Base-by-base conservation (phyloP, 352 stramenopile species). In the Pythium sp. region DNA sequence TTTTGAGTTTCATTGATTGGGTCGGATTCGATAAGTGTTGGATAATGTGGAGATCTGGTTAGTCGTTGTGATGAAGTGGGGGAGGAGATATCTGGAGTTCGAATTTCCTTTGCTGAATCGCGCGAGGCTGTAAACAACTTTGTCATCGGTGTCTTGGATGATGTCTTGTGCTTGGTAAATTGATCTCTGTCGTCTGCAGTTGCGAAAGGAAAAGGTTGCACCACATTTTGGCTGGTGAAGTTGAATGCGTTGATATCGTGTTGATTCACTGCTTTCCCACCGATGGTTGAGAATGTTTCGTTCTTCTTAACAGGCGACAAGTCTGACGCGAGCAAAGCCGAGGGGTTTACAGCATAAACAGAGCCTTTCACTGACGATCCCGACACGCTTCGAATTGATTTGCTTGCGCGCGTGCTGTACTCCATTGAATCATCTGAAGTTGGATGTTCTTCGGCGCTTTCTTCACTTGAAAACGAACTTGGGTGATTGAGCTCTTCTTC, bases 301-400 rank as follows among this genome's bases (percentile, higher is more conserved):
- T 49, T 32, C 28, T 53, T 58, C 22, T 69, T 69, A 5, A 64
- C 41, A 20, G 64, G 55, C 15, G 64, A 64, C n/a, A 67, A 30
- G 36, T 61, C 30, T 0, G 49, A 61, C 5, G 6, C 14, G 24
- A 64, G 30, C 41, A 57, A 64, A 26, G 22, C n/a, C 2, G 64
- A 38, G 32, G 41, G 15, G 1, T 30, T 57, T 6, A 32, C 12
- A n/a, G 26, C 30, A 34, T 30, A 34, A 34, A 4, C 22, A 3
- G 59, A 30, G 2, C 18, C 24, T 20, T 57, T 30, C 26, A 2
- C 38, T 38, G 59, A 46, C 18, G 59, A 22, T 14, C 43, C 20
- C n/a, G 59, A 58, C 5, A 7, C 28, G 6, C 28, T 22, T 58
- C 43, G 43, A 7, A 9, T 11, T 12, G 41, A 55, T 24, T 3